Evolutionary conservation across 192 early-diverging fungal genomes (phyloP).

Genomic region (Chytriomyces sp.): DNA sequence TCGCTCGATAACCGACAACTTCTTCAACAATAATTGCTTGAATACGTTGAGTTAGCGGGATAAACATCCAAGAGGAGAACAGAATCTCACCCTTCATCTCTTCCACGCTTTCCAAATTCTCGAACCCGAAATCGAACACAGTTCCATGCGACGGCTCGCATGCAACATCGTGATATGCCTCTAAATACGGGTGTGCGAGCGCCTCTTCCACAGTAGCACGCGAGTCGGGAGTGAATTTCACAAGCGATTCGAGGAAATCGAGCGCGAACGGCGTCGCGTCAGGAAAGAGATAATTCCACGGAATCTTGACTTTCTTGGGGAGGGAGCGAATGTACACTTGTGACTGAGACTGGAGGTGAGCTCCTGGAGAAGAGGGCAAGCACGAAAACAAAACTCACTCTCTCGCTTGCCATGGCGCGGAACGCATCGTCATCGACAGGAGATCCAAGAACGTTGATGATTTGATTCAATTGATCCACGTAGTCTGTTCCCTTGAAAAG

Average conservation of each 20-base stretch:
- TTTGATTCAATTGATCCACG: constrained; percentile 99
- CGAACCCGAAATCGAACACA: constrained; percentile 84
- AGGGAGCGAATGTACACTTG: constrained; percentile 94
- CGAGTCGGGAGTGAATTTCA: constrained; percentile 90
- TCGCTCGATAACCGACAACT: constrained; percentile 56
- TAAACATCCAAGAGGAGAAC: not conserved
- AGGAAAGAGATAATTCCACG: constrained; percentile 86
- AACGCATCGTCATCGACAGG: constrained; percentile 89
- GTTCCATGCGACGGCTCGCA: constrained; percentile 78
- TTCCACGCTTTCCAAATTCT: constrained; percentile 69
- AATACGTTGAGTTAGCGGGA: not conserved
- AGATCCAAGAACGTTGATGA: constrained; percentile 90
- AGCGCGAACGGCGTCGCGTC: constrained; percentile 78
- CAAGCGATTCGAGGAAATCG: constrained; percentile 82
- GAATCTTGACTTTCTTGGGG: constrained; percentile 85
- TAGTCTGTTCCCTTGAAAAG: constrained; percentile 97
- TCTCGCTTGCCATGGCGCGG: constrained; percentile 84
- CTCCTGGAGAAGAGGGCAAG: not conserved
- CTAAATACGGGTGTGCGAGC: constrained; percentile 89
- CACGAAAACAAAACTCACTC: constrained; percentile 44
- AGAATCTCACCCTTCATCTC: constrained; percentile 73
- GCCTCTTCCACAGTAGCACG: constrained; percentile 94
- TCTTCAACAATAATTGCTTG: constrained; percentile 47
- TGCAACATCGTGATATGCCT: constrained; percentile 86
- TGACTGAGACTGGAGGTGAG: constrained; percentile 45